Conservation (phyloP, 495 filamentous ascomycete genomes). For the Neurospora sp. region DNA sequence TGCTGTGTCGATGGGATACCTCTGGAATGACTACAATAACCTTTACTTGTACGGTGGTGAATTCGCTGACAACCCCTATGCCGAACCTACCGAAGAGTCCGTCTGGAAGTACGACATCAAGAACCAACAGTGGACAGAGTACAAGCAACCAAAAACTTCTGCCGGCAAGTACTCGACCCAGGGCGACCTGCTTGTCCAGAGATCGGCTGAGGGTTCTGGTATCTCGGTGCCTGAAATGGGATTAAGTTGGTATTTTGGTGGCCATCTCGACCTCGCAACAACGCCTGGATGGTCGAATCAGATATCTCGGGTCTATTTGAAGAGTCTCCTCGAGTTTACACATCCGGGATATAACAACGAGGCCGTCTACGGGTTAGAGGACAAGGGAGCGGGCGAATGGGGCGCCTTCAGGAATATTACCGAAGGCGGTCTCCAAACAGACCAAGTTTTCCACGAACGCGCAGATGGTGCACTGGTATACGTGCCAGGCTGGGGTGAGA, state of each 20-base stretch:
- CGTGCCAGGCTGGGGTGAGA: slow-evolving; percentile 59
- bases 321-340: slow-evolving; percentile 64
- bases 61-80: slow-evolving; percentile 49
- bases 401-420: slow-evolving; percentile 64
- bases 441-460: slow-evolving; percentile 54
- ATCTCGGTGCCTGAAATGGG: slow-evolving; percentile 57
- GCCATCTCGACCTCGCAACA: slow-evolving; percentile 58
- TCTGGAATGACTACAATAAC: slow-evolving; percentile 59
- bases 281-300: slow-evolving; percentile 58
- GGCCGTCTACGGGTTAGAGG: slow-evolving; percentile 40
- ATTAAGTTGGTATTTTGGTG: slow-evolving; percentile 65
- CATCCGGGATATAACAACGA: slow-evolving; percentile 55
- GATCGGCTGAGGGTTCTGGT: slow-evolving; percentile 62
- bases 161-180: slow-evolving; percentile 46
- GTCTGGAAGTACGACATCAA: slow-evolving; percentile 59
- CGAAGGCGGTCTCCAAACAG: slow-evolving; percentile 52
- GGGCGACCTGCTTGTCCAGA: slow-evolving; percentile 43
- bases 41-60: slow-evolving; percentile 65
- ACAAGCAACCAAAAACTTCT: slow-evolving; percentile 42
- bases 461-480: slow-evolving; percentile 63
- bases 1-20: slow-evolving; percentile 55
- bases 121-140: slow-evolving; percentile 50
- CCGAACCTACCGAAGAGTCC: slow-evolving; percentile 41
- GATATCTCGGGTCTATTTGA: slow-evolving; percentile 53
- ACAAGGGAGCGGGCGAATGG: slow-evolving; percentile 38